A percentile compares a stretch with the other conserved stretches of the same genome.
These are phyloP conservation scores for Lichtheimia ornata DNA, from an alignment of 371 early-diverging fungal genomes.

Conservation along the genomic window DNA sequence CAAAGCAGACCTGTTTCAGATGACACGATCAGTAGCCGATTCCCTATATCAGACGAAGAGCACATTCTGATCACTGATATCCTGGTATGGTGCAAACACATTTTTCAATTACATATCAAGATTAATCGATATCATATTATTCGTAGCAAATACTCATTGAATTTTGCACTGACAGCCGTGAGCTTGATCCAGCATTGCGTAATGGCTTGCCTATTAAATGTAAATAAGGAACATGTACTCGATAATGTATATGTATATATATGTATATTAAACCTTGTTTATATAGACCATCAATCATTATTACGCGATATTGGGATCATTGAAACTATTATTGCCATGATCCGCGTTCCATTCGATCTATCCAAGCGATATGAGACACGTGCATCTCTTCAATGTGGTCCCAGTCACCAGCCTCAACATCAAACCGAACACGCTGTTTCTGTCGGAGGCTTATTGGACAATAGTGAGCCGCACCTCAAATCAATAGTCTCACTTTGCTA, in stretches of 20 bases:
- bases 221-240: conserved; percentile 15
- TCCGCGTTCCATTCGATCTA: conserved; percentile 45
- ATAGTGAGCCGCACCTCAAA: conserved; percentile 17
- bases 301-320: conserved; percentile 54
- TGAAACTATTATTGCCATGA: conserved; percentile 40
- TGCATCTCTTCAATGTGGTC: conserved; percentile 1
- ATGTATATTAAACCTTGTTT: neutral
- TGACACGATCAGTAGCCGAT: conserved; percentile 9
- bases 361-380: conserved; percentile 30
- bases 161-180: conserved; percentile 51
- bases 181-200: conserved; percentile 39
- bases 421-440: conserved; percentile 14
- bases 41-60: conserved; percentile 27
- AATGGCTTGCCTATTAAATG: conserved; percentile 47
- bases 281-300: conserved; percentile 49
- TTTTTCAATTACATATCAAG: neutral
- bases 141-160: conserved; percentile 39
- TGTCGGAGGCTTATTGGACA: conserved; percentile 5
- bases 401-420: neutral
- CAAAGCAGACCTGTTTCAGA: conserved; percentile 10
- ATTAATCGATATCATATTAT: neutral
- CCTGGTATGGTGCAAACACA: conserved; percentile 17
- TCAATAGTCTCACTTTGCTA: conserved; percentile 28
- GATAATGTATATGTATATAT: neutral
- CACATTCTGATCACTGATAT: conserved; percentile 20